Percentiles rank a stretch among this genome's conserved stretches.
Conservation (phyloP, 2,329 filamentous ascomycete genomes). For the Cladosporium oxysporum region DNA sequence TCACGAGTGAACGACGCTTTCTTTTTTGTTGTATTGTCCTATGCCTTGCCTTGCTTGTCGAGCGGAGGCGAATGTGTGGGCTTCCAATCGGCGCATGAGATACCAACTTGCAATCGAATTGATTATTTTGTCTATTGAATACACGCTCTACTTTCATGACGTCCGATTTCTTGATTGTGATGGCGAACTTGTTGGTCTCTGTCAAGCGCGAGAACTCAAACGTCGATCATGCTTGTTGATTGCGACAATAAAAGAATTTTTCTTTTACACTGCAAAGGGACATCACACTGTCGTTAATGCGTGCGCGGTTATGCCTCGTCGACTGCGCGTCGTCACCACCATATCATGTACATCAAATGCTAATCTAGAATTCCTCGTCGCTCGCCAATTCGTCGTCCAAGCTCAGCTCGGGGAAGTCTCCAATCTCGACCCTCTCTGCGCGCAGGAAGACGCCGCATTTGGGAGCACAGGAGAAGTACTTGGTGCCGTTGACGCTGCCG, state of each 20-base stretch:
- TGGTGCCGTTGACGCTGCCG: constrained; percentile 64
- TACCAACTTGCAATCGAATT: constrained; percentile 3
- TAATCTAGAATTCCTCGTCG: constrained; percentile 62
- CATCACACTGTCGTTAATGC: background rate
- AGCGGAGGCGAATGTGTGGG: background rate
- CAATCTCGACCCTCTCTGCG: constrained; percentile 74
- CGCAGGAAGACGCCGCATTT: constrained; percentile 79
- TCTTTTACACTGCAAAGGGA: too few species aligned
- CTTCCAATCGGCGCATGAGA: background rate
- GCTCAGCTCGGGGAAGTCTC: constrained; percentile 62
- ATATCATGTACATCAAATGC: background rate
- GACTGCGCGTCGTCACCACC: background rate
- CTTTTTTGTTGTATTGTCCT: background rate
- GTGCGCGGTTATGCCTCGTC: background rate
- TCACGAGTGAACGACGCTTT: background rate
- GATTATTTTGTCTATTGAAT: background rate
- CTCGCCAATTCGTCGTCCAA: constrained; percentile 58
- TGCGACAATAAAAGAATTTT: too few species aligned
- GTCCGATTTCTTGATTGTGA: background rate
- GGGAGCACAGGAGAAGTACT: constrained; percentile 69
- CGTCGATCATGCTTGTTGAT: background rate
- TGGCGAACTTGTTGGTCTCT: background rate
- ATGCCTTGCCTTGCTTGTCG: background rate
- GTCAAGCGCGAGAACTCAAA: too few species aligned
- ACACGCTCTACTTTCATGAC: background rate